Conservation (phyloP, 148 eudicot species). For the Persicaria maculosa region DNA sequence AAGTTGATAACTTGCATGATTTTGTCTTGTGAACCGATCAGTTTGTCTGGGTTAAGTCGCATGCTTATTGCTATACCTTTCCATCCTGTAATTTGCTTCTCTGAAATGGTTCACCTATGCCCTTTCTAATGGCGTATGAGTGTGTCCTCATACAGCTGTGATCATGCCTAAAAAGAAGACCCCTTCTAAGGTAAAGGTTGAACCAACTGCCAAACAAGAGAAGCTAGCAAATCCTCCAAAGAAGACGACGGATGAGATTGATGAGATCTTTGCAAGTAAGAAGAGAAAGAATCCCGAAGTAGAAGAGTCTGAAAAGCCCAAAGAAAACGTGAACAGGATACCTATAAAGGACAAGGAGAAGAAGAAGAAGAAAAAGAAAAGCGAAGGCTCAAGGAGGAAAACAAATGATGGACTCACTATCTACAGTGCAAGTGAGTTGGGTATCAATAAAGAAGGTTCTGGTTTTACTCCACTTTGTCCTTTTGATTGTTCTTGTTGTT, state of each 20-base stretch:
- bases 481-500: constrained; percentile 12
- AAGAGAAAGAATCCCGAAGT: neutral
- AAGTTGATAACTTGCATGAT: neutral
- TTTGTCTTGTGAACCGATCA: neutral
- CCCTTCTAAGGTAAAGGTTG: neutral
- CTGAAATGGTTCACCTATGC: neutral
- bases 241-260: neutral
- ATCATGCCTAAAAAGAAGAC: constrained; percentile 1
- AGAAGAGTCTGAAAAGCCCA: constrained; percentile 1
- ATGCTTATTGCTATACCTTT: neutral
- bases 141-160: neutral
- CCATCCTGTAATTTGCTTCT: neutral
- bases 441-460: constrained; percentile 11
- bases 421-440: neutral
- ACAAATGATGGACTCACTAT: constrained; percentile 4
- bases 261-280: constrained; percentile 9
- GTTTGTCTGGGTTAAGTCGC: neutral
- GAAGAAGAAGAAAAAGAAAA: neutral
- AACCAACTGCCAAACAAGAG: neutral
- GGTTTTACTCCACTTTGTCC: constrained; percentile 9
- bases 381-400: neutral
- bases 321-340: neutral
- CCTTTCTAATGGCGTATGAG: neutral
- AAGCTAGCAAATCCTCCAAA: neutral
- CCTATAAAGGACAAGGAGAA: neutral